These are phyloP conservation scores for Ormosia semicastrata DNA, from an alignment of 306 rosid genomes.

Conservation along the genomic window DNA sequence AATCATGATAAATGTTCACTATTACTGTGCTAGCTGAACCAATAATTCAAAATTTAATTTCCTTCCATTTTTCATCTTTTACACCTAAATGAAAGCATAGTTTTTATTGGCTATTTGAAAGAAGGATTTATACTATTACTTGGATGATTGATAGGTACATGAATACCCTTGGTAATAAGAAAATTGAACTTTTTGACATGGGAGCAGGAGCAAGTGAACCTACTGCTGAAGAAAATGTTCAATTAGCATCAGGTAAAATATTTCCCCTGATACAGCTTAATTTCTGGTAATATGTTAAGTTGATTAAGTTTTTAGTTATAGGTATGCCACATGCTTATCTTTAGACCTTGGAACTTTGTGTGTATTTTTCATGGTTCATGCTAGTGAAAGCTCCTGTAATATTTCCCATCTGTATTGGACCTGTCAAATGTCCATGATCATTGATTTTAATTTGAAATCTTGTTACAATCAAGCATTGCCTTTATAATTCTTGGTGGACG, in stretches of 20 bases:
- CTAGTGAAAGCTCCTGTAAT: not conserved
- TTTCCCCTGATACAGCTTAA: not conserved
- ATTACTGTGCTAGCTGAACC: not conserved
- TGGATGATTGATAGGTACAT: constrained; percentile 56
- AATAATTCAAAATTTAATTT: not conserved
- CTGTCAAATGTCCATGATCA: not conserved
- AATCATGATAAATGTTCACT: not conserved
- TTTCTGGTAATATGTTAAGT: not conserved
- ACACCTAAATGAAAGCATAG: not conserved
- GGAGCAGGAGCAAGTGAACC: constrained; percentile 77
- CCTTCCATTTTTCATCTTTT: not conserved
- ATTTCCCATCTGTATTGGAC: not conserved
- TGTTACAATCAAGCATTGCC: not conserved
- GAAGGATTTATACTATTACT: not conserved
- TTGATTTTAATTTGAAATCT: not conserved
- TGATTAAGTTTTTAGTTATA: not conserved
- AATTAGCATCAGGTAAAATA: constrained; percentile 67
- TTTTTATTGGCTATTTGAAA: not conserved
- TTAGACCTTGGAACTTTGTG: not conserved
- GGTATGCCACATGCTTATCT: not conserved
- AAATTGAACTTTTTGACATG: constrained; percentile 74
- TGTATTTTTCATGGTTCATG: not conserved
- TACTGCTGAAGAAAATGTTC: constrained; percentile 64
- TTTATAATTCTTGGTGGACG: not conserved
- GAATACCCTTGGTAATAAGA: constrained; percentile 79